Evolutionary conservation across 2,329 filamentous ascomycete genomes (phyloP), one percentile per base, ranked within the genome.

Genomic region (Pyrenophora graminea): DNA sequence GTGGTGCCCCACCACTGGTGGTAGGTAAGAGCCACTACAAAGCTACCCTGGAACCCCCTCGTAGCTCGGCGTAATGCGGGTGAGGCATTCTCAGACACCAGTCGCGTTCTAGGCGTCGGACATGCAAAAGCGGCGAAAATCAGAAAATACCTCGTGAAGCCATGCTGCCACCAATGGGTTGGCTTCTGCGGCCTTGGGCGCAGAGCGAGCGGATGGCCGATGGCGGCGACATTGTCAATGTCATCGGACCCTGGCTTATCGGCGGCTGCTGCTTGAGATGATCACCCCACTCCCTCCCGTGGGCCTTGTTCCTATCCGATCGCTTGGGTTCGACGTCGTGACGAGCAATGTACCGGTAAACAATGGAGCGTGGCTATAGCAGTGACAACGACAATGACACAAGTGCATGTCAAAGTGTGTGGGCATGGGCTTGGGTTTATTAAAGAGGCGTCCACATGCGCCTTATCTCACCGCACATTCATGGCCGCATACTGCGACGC

Each of bases 211-310:
- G 48, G 51, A 59, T 51, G 49, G 64, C 68, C 66, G 68, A 71
- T 69, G 67, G 67, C 63, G 62, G 64, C 65, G 61, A 66, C 69
- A 72, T 69, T 67, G 41, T 48, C 69, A 72, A 69, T 67, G 41
- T 48, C 55, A 39, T 44, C 50, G 52, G 58, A 61, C 58, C 58
- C 59, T 55, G 47, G 44, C 63, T 68, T 64, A 64, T 68, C 64
- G 56, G 51, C 58, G 56, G 52, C 51, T 50, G 53, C 44, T 48
- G 10, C 15, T 15, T 15, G 9, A 52, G 46, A 52, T 42, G 45
- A 48, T 44, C 47, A 63, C 56, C 62, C 64, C 62, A 61, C 66
- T 54, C 10, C 55, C 49, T 25, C 48, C 54, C 51, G 50, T 59
- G 55, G 53, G 52, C 52, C 48, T 55, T 39, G 13, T 30, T 30